phyloP scores from a whole-genome alignment of 1,284 basidiomycete species.

The Ustilago sp. region DNA sequence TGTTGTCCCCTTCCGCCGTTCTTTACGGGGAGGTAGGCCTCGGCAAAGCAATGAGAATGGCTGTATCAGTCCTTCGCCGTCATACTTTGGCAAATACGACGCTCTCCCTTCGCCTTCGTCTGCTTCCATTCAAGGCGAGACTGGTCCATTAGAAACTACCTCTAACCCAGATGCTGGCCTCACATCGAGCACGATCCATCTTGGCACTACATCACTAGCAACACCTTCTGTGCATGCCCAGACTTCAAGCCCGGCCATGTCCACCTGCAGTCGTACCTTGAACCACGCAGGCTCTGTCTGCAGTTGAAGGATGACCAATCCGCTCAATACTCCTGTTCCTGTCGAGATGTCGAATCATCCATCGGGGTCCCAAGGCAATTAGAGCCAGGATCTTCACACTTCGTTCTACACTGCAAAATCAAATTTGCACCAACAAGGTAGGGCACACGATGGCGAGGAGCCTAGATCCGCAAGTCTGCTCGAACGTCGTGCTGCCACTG shows the following conservation, averaged over 20 bases:
- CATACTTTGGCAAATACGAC: constrained; percentile 44
- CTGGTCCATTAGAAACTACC: constrained; percentile 16
- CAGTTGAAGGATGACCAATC: constrained; percentile 32
- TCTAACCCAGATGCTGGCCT: constrained; percentile 16
- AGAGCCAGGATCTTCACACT: constrained; percentile 3
- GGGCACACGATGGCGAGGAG: constrained; percentile 10
- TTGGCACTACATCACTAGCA: constrained; percentile 28
- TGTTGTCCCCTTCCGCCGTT: constrained; percentile 35
- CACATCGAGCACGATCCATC: constrained; percentile 33
- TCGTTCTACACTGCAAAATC: constrained; percentile 14
- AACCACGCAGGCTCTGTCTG: constrained; percentile 32
- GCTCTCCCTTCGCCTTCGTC: constrained; percentile 23
- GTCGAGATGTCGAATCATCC: constrained; percentile 8
- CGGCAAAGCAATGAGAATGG: constrained; percentile 47
- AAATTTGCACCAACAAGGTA: neutral
- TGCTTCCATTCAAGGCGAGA: constrained; percentile 25
- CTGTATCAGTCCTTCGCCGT: constrained; percentile 38
- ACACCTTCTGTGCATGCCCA: constrained; percentile 27
- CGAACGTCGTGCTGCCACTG: constrained; percentile 30
- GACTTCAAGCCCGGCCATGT: constrained; percentile 46
- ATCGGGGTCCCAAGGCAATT: neutral
- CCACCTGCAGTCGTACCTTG: constrained; percentile 43
- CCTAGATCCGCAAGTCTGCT: constrained; percentile 23
- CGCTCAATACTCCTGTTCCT: constrained; percentile 33
- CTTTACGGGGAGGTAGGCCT: constrained; percentile 27